A percentile compares a stretch with the other conserved stretches of the same genome.
Conservation (phyloP, 345 rosid genomes). For the Pistacia integerrima region DNA sequence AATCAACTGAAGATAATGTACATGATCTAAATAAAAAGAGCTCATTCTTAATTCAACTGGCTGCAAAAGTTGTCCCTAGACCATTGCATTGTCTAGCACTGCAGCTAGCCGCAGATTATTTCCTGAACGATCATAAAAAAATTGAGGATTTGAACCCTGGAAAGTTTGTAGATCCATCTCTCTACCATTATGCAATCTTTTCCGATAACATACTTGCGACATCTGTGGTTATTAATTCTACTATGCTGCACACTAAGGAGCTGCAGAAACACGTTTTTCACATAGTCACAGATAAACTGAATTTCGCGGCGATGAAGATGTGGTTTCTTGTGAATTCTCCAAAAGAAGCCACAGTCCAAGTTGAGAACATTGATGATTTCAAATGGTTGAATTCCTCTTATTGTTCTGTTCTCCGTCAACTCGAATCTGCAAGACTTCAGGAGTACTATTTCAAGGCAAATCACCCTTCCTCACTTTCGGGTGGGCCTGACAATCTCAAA, state of each 20-base stretch:
- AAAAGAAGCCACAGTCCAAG: slow-evolving; percentile 50
- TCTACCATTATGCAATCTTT: slow-evolving; percentile 88
- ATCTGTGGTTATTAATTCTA: slow-evolving; percentile 90
- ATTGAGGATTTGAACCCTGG: slow-evolving; percentile 36
- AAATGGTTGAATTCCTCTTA: slow-evolving; percentile 78
- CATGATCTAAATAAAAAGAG: slow-evolving; percentile 69
- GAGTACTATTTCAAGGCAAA: slow-evolving; percentile 78
- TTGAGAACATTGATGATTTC: slow-evolving; percentile 69
- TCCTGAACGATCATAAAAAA: slow-evolving; percentile 44
- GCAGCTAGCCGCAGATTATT: slow-evolving; percentile 80
- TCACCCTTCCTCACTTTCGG: slow-evolving; percentile 61
- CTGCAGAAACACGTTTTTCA: slow-evolving; percentile 88
- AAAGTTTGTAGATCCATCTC: slow-evolving; percentile 69
- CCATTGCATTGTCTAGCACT: slow-evolving; percentile 87
- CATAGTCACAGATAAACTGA: slow-evolving; percentile 81
- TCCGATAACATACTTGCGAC: slow-evolving; percentile 90
- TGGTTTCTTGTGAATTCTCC: slow-evolving; percentile 67
- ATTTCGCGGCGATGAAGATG: slow-evolving; percentile 73
- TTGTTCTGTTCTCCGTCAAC: slow-evolving; percentile 76
- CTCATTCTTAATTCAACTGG: slow-evolving; percentile 85
- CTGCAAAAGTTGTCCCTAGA: slow-evolving; percentile 84
- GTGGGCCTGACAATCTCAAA: slow-evolving; percentile 69
- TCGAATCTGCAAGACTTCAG: slow-evolving; percentile 70
- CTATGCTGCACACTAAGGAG: slow-evolving; percentile 57
- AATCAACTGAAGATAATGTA: slow-evolving; percentile 62